Conservation (phyloP, 805 yeast genomes). For the Saccharomycopsis malanga region DNA sequence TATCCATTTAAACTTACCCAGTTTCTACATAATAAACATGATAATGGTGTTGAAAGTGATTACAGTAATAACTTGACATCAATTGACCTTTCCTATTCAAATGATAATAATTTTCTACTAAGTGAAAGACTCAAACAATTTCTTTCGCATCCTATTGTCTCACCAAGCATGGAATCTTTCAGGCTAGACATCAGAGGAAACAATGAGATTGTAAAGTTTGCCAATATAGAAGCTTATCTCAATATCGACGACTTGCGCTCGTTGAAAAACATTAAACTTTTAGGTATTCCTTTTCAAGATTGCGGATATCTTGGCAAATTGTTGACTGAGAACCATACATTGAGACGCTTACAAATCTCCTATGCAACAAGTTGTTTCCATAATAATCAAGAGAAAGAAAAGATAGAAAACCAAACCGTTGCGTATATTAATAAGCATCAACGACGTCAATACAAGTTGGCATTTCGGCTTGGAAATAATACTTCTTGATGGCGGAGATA, state of each 20-base stretch:
- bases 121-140: constrained; percentile 18
- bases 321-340: not conserved
- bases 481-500: too few species aligned
- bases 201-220: constrained; percentile 9
- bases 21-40: not conserved
- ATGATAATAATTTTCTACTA: constrained; percentile 14
- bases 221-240: constrained; percentile 14
- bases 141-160: constrained; percentile 8
- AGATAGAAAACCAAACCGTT: not conserved
- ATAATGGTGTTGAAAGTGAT: not conserved
- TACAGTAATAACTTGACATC: constrained; percentile 1
- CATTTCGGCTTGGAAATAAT: too few species aligned
- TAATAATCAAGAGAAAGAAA: not conserved
- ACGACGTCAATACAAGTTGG: too few species aligned
- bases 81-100: constrained; percentile 1
- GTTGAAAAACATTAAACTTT: not conserved
- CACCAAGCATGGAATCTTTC: constrained; percentile 1
- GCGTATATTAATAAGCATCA: not conserved
- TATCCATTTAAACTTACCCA: constrained; percentile 13
- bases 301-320: not conserved
- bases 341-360: not conserved
- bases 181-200: constrained; percentile 12
- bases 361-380: not conserved
- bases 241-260: constrained; percentile 1
- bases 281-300: constrained; percentile 6